Evolutionary conservation across 2,329 filamentous ascomycete species (phyloP), one percentile per base, ranked within the genome.

Genomic region (Ophiostoma sp.): DNA sequence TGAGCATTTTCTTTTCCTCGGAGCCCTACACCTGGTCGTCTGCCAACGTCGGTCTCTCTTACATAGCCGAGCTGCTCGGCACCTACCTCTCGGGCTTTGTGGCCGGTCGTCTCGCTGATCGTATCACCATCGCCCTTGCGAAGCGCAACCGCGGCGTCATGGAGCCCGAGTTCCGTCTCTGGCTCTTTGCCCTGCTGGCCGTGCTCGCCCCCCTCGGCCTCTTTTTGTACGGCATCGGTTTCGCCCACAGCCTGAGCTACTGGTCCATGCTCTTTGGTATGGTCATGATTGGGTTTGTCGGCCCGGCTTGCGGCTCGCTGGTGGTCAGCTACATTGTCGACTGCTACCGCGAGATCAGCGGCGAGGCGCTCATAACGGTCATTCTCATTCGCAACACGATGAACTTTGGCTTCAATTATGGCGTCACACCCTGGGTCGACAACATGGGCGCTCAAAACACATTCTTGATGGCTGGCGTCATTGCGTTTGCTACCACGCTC

Each of bases 111-210:
- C 42, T 75, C 3, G 76, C 74, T 45, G 78, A 78, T 66, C 50
- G 64, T 39, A 39, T 77, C n/a, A 75, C 74, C 8, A 50, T 77
- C 31, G 78, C 72, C 69, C 76, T 85, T 6, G 82, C 83, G 1
- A 79, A 81, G 5, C 79, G 82, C 19, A 84, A 84, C 75, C 78
- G 80, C 19, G 83, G 83, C 28, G 78, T 82, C n/a, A 75, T 76
- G 39, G 78, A 79, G 74, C 78, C 78, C 31, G 78, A 80, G 74
- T 75, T 78, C 36, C 75, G 78, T 11, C 76, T 79, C 7, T 76
- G 77, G 63, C 80, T 80, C 64, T 71, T 80, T 22, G 52, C n/a
- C 0, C 12, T 68, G n/a, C 79, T 70, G 19, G 45, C 68, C 19
- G 0, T 70, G 2, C 31, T 70, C 33, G 50, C 68, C 1, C 68